Percentiles rank a stretch among this genome's conserved stretches.
These are phyloP conservation scores for Magnusiomyces fungicola DNA, from an alignment of 1,139 yeast genomes.

Conservation along the genomic window DNA sequence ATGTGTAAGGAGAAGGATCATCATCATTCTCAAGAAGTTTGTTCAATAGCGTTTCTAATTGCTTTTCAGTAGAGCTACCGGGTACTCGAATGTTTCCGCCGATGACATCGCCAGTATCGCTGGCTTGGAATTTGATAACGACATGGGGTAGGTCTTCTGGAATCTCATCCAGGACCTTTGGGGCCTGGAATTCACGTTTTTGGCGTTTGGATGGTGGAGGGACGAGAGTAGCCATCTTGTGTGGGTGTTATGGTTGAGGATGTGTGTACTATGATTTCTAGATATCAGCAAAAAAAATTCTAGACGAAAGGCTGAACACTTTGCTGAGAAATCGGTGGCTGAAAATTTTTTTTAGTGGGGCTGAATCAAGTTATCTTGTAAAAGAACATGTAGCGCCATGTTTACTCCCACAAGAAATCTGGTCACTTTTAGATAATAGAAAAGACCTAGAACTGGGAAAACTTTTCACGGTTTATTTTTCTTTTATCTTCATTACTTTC, in stretches of 20 bases:
- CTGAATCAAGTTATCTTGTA: too few species aligned
- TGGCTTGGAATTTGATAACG: slow-evolving; percentile 80
- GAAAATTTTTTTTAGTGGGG: too few species aligned
- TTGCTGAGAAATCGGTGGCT: too few species aligned
- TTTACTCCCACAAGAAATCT: too few species aligned
- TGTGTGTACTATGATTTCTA: too few species aligned
- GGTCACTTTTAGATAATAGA: too few species aligned
- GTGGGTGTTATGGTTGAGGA: too few species aligned
- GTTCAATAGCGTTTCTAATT: slow-evolving; percentile 79
- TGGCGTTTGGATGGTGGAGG: slow-evolving; percentile 95
- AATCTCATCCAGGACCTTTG: slow-evolving; percentile 62
- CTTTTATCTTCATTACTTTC: slow-evolving; percentile 5
- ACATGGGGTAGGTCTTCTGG: slow-evolving; percentile 85
- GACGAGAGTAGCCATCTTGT: slow-evolving; percentile 81
- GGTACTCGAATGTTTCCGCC: slow-evolving; percentile 91
- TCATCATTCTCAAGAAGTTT: slow-evolving; percentile 35
- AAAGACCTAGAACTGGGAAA: slow-evolving; percentile 10
- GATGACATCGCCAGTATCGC: slow-evolving; percentile 84
- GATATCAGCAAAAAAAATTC: too few species aligned
- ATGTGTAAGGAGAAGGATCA: slow-evolving; percentile 76
- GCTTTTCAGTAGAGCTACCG: slow-evolving; percentile 77
- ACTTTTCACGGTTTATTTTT: slow-evolving; percentile 2
- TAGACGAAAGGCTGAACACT: too few species aligned
- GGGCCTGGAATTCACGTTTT: slow-evolving; percentile 73
- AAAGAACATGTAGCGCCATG: too few species aligned